Evolutionary conservation across 202 grass and related monocot species (phyloP).

Genomic region (Hordeum pubiflorum): DNA sequence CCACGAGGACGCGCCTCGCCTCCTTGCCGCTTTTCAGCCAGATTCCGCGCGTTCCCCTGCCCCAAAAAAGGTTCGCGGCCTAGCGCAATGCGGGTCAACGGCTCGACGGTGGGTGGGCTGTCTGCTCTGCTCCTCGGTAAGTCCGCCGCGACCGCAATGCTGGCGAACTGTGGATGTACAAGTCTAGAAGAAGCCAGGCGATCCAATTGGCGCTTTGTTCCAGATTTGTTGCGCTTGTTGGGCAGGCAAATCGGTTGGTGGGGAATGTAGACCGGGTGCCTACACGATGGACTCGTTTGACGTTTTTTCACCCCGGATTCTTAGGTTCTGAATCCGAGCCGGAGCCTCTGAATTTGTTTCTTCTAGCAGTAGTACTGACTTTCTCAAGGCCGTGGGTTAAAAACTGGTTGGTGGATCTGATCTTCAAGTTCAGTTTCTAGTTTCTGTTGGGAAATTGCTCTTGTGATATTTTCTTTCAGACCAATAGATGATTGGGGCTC

Average conservation of each 20-base stretch:
- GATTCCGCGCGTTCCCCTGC: not conserved
- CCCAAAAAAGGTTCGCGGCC: not conserved
- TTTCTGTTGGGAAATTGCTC: not conserved
- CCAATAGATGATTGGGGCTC: not conserved
- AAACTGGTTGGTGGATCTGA: slow-evolving; percentile 15
- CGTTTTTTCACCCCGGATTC: not conserved
- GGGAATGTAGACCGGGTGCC: not conserved
- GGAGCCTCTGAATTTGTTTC: not conserved
- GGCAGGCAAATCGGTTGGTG: not conserved
- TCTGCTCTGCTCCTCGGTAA: not conserved
- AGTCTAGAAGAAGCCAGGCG: too few relatives aligned
- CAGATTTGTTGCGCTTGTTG: not conserved
- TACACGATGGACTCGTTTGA: not conserved
- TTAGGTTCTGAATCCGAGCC: not conserved
- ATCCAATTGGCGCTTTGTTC: not conserved
- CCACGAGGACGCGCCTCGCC: not conserved
- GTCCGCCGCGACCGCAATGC: not conserved
- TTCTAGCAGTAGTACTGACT: not conserved
- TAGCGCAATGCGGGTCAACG: not conserved
- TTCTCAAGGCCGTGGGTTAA: not conserved
- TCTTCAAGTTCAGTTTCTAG: not conserved
- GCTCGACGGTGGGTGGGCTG: not conserved
- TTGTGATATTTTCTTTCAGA: not conserved
- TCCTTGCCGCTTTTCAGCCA: not conserved
- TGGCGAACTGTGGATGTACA: not conserved